Conservation (phyloP, 495 filamentous ascomycete species). For the Podospora pseudopauciseta region DNA sequence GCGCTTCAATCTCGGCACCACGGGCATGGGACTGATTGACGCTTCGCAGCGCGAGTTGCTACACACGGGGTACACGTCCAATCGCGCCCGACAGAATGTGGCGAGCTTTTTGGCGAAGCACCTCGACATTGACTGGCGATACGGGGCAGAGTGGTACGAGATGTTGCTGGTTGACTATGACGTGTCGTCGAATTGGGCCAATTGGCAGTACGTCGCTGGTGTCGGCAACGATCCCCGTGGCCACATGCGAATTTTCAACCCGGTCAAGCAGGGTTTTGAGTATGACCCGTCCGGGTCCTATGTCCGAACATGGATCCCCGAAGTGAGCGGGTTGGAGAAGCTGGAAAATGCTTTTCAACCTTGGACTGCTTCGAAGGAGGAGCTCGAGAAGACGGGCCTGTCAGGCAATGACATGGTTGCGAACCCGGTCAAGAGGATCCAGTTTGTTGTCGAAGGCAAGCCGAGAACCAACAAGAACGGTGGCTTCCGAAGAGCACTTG, state of each 20-base stretch:
- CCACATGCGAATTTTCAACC: slow-evolving; percentile 65
- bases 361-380: slow-evolving; percentile 53
- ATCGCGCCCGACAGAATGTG: slow-evolving; percentile 67
- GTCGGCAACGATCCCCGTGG: slow-evolving; percentile 71
- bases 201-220: slow-evolving; percentile 72
- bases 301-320: slow-evolving; percentile 62
- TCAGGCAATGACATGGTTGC: slow-evolving; percentile 50
- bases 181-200: slow-evolving; percentile 67
- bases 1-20: slow-evolving; percentile 58
- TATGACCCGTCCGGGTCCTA: slow-evolving; percentile 66
- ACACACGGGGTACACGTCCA: slow-evolving; percentile 68
- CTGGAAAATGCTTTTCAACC: slow-evolving; percentile 60
- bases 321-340: slow-evolving; percentile 50
- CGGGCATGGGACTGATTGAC: slow-evolving; percentile 67
- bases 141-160: slow-evolving; percentile 78
- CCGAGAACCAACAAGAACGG: slow-evolving; percentile 27
- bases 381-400: slow-evolving; percentile 50
- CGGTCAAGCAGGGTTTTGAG: slow-evolving; percentile 65
- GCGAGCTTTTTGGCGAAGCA: slow-evolving; percentile 68
- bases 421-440: slow-evolving; percentile 54
- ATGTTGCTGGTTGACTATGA: slow-evolving; percentile 67
- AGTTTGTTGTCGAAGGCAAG: slow-evolving; percentile 48
- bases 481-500: background rate
- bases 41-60: slow-evolving; percentile 65
- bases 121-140: slow-evolving; percentile 68